Conservation (phyloP, 2,329 filamentous ascomycete species). For the Cordyceps farinosa region DNA sequence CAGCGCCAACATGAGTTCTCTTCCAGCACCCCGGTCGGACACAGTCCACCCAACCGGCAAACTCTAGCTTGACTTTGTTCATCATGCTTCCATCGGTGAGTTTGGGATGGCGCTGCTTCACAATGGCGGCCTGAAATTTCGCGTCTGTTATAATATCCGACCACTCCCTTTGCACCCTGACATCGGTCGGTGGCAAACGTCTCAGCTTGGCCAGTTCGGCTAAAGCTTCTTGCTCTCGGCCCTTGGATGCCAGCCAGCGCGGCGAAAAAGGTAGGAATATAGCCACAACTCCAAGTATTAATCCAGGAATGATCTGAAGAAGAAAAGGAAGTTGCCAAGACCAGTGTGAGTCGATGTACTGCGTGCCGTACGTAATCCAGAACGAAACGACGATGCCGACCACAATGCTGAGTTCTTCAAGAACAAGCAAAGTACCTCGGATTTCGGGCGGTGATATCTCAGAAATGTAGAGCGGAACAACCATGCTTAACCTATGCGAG, state of each 20-base stretch:
- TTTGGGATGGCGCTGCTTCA: slow-evolving; percentile 32
- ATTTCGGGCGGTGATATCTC: slow-evolving; percentile 47
- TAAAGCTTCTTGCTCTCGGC: slow-evolving; percentile 26
- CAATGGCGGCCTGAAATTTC: slow-evolving; percentile 26
- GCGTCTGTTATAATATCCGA: slow-evolving; percentile 27
- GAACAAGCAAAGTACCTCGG: slow-evolving; percentile 43
- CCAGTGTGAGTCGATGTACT: slow-evolving; percentile 25
- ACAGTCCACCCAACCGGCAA: slow-evolving; percentile 47
- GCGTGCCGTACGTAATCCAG: slow-evolving; percentile 31
- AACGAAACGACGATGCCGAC: slow-evolving; percentile 31
- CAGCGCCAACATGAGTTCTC: slow-evolving; percentile 42
- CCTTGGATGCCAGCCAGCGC: slow-evolving; percentile 27
- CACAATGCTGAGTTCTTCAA: slow-evolving; percentile 36
- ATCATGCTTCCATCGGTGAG: slow-evolving; percentile 32
- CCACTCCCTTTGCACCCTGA: slow-evolving; percentile 25
- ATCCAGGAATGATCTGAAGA: slow-evolving; percentile 28
- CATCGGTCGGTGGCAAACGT: slow-evolving; percentile 23
- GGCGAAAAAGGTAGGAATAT: slow-evolving; percentile 28
- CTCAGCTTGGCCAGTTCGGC: slow-evolving; percentile 24
- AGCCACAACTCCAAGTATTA: slow-evolving; percentile 26
- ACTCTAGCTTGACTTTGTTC: slow-evolving; percentile 42
- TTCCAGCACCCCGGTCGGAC: slow-evolving; percentile 48
- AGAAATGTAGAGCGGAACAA: slow-evolving; percentile 41
- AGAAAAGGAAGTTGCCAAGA: slow-evolving; percentile 31
- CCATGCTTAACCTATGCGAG: background rate